Base-by-base conservation (phyloP, 1,139 yeast species). In the Geotrichum aggregatum region DNA sequence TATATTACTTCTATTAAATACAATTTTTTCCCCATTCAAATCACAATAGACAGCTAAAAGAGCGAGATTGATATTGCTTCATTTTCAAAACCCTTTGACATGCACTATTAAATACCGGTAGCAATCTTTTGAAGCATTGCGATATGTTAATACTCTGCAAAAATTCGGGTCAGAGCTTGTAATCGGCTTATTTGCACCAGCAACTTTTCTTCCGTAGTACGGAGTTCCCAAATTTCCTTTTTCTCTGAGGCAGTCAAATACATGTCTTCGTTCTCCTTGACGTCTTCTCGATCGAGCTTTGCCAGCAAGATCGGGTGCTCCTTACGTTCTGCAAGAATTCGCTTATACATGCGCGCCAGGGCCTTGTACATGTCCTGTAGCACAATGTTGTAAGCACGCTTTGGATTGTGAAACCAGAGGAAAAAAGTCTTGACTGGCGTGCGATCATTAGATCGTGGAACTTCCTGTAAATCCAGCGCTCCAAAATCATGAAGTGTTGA, bases 341-440 rank as follows among this genome's bases (percentile, higher is more conserved):
- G 77, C 44, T 76, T 76, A 53, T 86, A 69, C 18, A 83, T 68
- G 56, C 81, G 79, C 1, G 86, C 86, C 79, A 89, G 83, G 54
- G 82, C 80, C 73, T 80, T 82, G 59, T 85, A 76, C 34, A 83
- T 63, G 53, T 78, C 78, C 54, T 82, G 82, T 49, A 74, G 71
- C 59, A 83, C 63, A 34, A 76, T 72, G 31, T 72, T 68, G 55
- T 75, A 75, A 2, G 82, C 77, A 51, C 77, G 75, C 30, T 66
- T 67, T n/a, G 79, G 76, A 51, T 80, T 81, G 61, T 83, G 86
- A 65, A 88, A 79, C 76, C 88, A 92, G 45, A 92, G 76, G 64
- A 82, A 92, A 44, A 85, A 84, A 1, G 97, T 84, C 60, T 95
- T 82, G 41, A 88, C 83, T 0, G 98, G 96, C 1, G 96, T 92